phyloP scores from a whole-genome alignment of 2,329 filamentous ascomycete genomes.

The Thielaviopsis musarum region DNA sequence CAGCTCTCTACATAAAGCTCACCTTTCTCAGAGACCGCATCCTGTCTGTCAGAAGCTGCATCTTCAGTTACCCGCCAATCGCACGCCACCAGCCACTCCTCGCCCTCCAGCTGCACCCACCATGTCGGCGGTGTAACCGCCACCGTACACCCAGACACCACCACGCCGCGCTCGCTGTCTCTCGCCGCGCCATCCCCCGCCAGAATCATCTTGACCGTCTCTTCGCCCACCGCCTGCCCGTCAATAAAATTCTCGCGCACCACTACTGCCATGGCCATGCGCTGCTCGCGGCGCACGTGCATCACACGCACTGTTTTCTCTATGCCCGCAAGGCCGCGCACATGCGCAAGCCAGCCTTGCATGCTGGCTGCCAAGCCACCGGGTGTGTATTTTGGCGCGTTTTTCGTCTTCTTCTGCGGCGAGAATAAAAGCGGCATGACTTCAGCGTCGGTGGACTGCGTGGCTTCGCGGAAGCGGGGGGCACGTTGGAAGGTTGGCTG shows the following conservation, averaged over 20 bases:
- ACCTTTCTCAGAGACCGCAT: neutral
- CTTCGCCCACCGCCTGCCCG: neutral
- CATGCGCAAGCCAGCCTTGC: constrained; percentile 25
- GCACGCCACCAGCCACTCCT: constrained; percentile 4
- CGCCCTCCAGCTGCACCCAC: neutral
- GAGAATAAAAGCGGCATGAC: constrained; percentile 19
- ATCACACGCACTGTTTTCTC: neutral
- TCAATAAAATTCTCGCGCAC: neutral
- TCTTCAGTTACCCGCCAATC: constrained; percentile 1
- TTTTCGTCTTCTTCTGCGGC: constrained; percentile 8
- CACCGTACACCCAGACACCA: neutral
- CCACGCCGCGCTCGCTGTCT: neutral
- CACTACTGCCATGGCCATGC: neutral
- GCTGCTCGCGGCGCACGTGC: neutral
- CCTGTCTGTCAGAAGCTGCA: neutral
- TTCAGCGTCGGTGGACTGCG: constrained; percentile 12
- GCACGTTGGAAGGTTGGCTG: constrained; percentile 24
- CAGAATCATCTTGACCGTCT: neutral
- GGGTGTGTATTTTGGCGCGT: constrained; percentile 17
- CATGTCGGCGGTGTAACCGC: constrained; percentile 1
- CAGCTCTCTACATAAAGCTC: too few species aligned
- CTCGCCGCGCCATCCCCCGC: neutral
- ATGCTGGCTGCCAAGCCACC: constrained; percentile 24
- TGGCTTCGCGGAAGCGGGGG: constrained; percentile 23
- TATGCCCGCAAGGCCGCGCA: constrained; percentile 13